phyloP scores from a whole-genome alignment of 176 grass and related monocot genomes.

The Urochloa ruziziensis region DNA sequence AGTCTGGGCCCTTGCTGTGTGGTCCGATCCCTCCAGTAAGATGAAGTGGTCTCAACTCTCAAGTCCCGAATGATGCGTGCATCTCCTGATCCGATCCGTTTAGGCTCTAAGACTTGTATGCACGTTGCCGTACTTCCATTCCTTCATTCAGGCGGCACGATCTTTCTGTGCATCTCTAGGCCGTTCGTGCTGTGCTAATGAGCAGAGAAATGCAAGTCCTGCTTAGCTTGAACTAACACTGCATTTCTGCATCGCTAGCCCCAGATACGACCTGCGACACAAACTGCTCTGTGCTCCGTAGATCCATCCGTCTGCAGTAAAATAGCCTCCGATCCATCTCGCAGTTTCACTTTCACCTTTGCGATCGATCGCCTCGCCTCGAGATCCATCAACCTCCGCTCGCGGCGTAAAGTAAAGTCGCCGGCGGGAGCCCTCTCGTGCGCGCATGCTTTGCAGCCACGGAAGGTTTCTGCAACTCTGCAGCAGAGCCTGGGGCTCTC shows the following conservation, averaged over 20 bases:
- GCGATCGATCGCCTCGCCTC: neutral
- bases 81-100: no score
- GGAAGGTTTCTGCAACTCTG: slow-evolving; percentile 21
- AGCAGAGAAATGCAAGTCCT: neutral
- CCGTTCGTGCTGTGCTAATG: neutral
- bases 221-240: neutral
- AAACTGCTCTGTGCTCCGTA: neutral
- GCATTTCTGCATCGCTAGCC: neutral
- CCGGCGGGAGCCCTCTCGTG: neutral
- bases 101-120: no score
- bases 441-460: slow-evolving; percentile 27
- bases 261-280: neutral
- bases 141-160: neutral
- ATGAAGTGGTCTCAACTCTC: neutral
- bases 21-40: neutral
- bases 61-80: no score
- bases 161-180: neutral
- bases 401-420: slow-evolving; percentile 29
- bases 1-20: neutral
- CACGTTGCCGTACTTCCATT: no score
- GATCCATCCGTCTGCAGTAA: neutral
- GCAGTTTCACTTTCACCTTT: neutral
- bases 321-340: neutral
- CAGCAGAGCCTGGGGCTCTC: neutral
- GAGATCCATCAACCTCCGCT: neutral